Evolutionary conservation across 129 eudicot species (phyloP), one percentile per base, ranked within the genome.

Genomic region (Helianthus annuus): DNA sequence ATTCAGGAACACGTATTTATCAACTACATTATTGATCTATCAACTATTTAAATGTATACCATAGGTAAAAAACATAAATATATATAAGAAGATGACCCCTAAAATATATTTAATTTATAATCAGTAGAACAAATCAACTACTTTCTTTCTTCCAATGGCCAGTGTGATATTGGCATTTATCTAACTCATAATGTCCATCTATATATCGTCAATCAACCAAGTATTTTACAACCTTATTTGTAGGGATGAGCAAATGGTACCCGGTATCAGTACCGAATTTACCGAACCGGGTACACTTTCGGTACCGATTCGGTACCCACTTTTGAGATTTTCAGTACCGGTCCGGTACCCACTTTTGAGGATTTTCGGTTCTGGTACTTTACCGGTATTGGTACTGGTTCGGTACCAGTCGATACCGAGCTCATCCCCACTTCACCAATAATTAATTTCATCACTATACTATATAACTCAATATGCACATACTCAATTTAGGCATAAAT

Each of bases 21-120:
- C n/a, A n/a, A n/a, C n/a, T n/a, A n/a, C n/a, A n/a, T n/a, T n/a
- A n/a, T n/a, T n/a, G n/a, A n/a, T n/a, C n/a, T n/a, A n/a, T n/a
- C n/a, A n/a, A n/a, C n/a, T n/a, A n/a, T n/a, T 78, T 86, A 13
- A 83, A 75, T 77, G 34, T 55, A 65, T 38, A 13, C 24, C 76
- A 59, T 44, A 62, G 4, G 14, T 4, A 53, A 61, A 54, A 80
- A 53, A 49, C 4, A 39, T 7, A 60, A 42, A 5, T 42, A 52
- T 2, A 16, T 42, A 68, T 29, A 68, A 48, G 27, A 29, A 42
- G 9, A 44, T 45, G 12, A 27, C 13, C 46, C 42, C 48, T 42
- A 24, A 24, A 57, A 70, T 36, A 22, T 57, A 8, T 14, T 71
- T 4, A 42, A 71, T 36, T 39, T 19, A 42, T 11, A 17, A 57